Evolutionary conservation across 352 stramenopile species (phyloP).

Genomic region (Phytopythium mirpurense): DNA sequence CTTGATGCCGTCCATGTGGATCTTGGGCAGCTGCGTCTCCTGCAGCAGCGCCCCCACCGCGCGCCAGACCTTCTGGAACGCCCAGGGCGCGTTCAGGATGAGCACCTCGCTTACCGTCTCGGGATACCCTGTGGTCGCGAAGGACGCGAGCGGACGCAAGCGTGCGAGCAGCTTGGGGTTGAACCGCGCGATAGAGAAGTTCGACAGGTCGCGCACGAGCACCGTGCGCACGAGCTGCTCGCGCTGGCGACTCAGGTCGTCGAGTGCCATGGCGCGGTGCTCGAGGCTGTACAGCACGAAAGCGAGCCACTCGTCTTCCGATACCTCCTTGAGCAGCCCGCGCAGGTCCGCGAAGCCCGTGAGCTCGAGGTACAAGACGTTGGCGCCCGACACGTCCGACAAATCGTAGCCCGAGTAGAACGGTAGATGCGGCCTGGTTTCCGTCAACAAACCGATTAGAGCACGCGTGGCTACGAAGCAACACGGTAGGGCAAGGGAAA

Average conservation of each 20-base stretch:
- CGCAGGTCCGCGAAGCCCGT: conserved; percentile 57
- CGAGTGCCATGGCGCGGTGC: conserved; percentile 54
- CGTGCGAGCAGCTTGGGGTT: conserved; percentile 48
- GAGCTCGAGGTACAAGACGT: conserved; percentile 73
- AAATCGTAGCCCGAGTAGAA: conserved; percentile 64
- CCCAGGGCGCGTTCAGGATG: conserved; percentile 56
- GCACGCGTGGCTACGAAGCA: too few species aligned
- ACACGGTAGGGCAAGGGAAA: too few species aligned
- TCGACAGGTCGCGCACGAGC: conserved; percentile 56
- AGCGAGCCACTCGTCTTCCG: conserved; percentile 61
- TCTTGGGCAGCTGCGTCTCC: conserved; percentile 83
- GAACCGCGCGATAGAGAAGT: conserved; percentile 59
- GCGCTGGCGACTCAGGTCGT: conserved; percentile 53
- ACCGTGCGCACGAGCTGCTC: conserved; percentile 57
- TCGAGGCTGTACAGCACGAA: conserved; percentile 78
- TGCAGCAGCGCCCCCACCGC: conserved; percentile 49
- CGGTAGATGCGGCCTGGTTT: conserved; percentile 34
- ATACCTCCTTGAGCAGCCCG: conserved; percentile 49
- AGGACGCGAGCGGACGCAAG: conserved; percentile 28
- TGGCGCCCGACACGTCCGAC: conserved; percentile 23
- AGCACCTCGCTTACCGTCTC: conserved; percentile 53
- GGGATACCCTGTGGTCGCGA: conserved; percentile 62
- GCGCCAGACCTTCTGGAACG: conserved; percentile 74
- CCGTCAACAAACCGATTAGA: background rate
- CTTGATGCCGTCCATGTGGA: conserved; percentile 93